Evolutionary conservation across 2,329 filamentous ascomycete species (phyloP).

Genomic region (Xenosphaeropsis pyriputrescens): DNA sequence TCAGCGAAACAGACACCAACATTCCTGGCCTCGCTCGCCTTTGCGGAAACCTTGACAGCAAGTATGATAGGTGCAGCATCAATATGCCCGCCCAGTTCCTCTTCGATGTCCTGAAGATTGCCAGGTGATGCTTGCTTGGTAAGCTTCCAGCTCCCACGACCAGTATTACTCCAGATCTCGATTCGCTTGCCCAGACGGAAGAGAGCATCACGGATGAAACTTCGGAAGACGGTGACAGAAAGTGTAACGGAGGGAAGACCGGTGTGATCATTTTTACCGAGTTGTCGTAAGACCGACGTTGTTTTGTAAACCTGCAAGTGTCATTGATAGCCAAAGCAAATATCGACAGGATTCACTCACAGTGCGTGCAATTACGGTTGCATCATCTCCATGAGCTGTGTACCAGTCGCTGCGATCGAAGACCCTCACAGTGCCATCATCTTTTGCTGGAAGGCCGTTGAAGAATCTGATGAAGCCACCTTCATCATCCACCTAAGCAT

Average conservation of each 20-base stretch:
- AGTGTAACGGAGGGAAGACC: slow-evolving; percentile 88
- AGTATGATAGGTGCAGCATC: slow-evolving; percentile 90
- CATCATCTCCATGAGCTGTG: slow-evolving; percentile 81
- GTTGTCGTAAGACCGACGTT: slow-evolving; percentile 81
- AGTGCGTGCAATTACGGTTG: slow-evolving; percentile 66
- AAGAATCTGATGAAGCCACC: slow-evolving; percentile 94
- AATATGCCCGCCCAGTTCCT: slow-evolving; percentile 80
- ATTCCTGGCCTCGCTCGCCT: slow-evolving; percentile 67
- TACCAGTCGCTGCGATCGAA: slow-evolving; percentile 95
- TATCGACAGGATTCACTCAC: slow-evolving; percentile 24
- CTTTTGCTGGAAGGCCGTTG: slow-evolving; percentile 62
- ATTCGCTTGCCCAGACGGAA: slow-evolving; percentile 83
- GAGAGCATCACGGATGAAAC: slow-evolving; percentile 86
- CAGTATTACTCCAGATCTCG: slow-evolving; percentile 72
- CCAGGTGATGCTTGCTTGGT: slow-evolving; percentile 87
- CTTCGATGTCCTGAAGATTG: slow-evolving; percentile 92
- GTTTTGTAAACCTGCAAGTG: slow-evolving; percentile 74
- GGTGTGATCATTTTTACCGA: slow-evolving; percentile 73
- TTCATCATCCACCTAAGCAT: slow-evolving; percentile 75
- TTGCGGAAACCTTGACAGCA: slow-evolving; percentile 85
- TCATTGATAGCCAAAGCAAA: slow-evolving; percentile 1
- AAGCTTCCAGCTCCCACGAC: slow-evolving; percentile 84
- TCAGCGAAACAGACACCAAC: slow-evolving; percentile 97
- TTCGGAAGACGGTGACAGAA: slow-evolving; percentile 87
- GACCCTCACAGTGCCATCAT: slow-evolving; percentile 67